Evolutionary conservation across 2,329 filamentous ascomycete species (phyloP), one percentile per base, ranked within the genome.

Genomic region (Aspergillus cejpii): DNA sequence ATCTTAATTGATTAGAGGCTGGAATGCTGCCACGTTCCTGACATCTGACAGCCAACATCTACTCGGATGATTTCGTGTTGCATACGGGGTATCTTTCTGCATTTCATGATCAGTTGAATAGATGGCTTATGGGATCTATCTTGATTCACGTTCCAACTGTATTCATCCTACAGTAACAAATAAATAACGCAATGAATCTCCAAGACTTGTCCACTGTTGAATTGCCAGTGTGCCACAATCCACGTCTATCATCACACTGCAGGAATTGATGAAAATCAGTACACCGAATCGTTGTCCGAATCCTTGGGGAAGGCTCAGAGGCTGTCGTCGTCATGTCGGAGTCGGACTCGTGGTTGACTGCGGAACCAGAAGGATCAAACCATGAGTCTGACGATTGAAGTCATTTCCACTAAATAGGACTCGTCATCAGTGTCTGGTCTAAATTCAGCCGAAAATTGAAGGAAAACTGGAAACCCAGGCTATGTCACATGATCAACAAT

Each of bases 311-410:
- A n/a, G n/a, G n/a, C n/a, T n/a, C n/a, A n/a, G n/a, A n/a, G n/a
- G n/a, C n/a, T n/a, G n/a, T n/a, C n/a, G n/a, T n/a, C n/a, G n/a
- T n/a, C n/a, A n/a, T n/a, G n/a, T n/a, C n/a, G n/a, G n/a, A n/a
- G n/a, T n/a, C n/a, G n/a, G n/a, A n/a, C 19, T 42, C 48, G 40
- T 43, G 53, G 53, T 41, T 50, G 27, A 33, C n/a, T 4, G 19
- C 49, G 51, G 44, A 43, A 49, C 43, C 44, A 39, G 20, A 24
- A 24, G 5, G 5, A 24, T 24, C 5, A 6, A 36, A 26, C 44
- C 39, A 43, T 29, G 34, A 43, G 27, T 26, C 24, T 14, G 33
- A 8, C 38, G 27, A 38, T 39, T 42, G 14, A 26, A 34, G 10
- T 20, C 17, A 34, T 34, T 34, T 34, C 7, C n/a, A n/a, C n/a